These are phyloP conservation scores for Pezicula neosporulosa DNA, from an alignment of 2,329 filamentous ascomycete species.

Conservation along the genomic window DNA sequence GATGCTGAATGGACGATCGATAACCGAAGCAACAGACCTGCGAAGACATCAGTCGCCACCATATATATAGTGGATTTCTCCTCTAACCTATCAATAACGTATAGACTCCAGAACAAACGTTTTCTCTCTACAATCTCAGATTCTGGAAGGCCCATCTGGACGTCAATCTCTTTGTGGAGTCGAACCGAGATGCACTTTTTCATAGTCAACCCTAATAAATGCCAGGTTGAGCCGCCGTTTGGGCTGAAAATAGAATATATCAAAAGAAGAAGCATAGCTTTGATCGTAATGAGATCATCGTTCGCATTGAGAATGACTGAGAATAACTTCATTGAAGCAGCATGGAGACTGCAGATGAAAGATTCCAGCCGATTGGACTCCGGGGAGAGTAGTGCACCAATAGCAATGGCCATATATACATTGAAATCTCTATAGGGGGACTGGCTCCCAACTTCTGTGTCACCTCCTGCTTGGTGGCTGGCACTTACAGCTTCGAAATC, in stretches of 20 bases:
- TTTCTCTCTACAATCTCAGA: neutral
- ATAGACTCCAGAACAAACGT: neutral
- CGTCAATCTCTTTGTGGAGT: neutral
- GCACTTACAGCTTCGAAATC: neutral
- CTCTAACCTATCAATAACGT: neutral
- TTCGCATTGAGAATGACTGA: neutral
- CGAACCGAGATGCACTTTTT: neutral
- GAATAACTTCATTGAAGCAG: neutral
- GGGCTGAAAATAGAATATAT: neutral
- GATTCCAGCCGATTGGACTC: neutral
- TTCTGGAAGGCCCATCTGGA: neutral
- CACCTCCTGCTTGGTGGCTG: neutral
- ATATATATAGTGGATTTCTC: too few species aligned
- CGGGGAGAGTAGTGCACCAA: neutral
- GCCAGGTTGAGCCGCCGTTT: neutral
- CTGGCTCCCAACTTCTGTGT: neutral
- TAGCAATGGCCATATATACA: neutral
- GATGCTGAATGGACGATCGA: neutral
- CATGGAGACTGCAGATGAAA: neutral
- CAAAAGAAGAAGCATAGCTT: neutral
- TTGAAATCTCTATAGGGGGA: neutral
- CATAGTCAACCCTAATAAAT: neutral
- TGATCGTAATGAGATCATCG: neutral
- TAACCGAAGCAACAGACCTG: neutral
- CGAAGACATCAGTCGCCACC: neutral